These are phyloP conservation scores for Aureobasidium sp. DNA, from an alignment of 2,329 filamentous ascomycete species.

Conservation along the genomic window DNA sequence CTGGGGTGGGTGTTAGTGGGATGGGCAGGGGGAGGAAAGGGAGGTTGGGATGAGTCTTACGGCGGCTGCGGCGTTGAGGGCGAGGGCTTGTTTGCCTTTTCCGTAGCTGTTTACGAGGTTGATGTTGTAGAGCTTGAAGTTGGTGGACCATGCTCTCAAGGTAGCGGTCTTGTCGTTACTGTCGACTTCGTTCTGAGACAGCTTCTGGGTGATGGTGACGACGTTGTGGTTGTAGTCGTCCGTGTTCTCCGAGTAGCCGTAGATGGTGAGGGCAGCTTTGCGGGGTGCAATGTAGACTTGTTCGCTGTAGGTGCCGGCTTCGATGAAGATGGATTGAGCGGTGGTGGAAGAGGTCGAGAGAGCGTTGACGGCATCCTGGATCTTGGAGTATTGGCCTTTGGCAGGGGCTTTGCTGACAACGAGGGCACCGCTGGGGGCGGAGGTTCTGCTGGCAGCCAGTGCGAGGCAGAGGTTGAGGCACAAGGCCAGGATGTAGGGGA, in stretches of 20 bases:
- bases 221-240: slow-evolving; percentile 46
- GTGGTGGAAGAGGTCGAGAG: slow-evolving; percentile 43
- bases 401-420: slow-evolving; percentile 34
- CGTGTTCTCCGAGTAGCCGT: slow-evolving; percentile 49
- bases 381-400: slow-evolving; percentile 32
- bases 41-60: slow-evolving; percentile 14
- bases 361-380: slow-evolving; percentile 50
- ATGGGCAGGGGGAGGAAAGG: too few relatives aligned
- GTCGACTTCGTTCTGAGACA: slow-evolving; percentile 38
- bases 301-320: slow-evolving; percentile 51
- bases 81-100: slow-evolving; percentile 43
- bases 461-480: slow-evolving; percentile 16
- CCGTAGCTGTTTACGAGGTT: slow-evolving; percentile 46
- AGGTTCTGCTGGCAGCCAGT: slow-evolving; percentile 30
- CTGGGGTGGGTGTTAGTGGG: not conserved
- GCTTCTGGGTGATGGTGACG: slow-evolving; percentile 45
- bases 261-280: slow-evolving; percentile 44
- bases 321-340: slow-evolving; percentile 54
- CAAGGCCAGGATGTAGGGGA: slow-evolving; percentile 10
- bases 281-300: slow-evolving; percentile 47
- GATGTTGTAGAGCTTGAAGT: slow-evolving; percentile 55
- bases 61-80: slow-evolving; percentile 42
- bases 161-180: slow-evolving; percentile 48
- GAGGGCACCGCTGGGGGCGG: slow-evolving; percentile 43
- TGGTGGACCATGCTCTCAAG: slow-evolving; percentile 38